Conservation (phyloP, 176 grass and related monocot species). For the Chrysopogon serrulatus region DNA sequence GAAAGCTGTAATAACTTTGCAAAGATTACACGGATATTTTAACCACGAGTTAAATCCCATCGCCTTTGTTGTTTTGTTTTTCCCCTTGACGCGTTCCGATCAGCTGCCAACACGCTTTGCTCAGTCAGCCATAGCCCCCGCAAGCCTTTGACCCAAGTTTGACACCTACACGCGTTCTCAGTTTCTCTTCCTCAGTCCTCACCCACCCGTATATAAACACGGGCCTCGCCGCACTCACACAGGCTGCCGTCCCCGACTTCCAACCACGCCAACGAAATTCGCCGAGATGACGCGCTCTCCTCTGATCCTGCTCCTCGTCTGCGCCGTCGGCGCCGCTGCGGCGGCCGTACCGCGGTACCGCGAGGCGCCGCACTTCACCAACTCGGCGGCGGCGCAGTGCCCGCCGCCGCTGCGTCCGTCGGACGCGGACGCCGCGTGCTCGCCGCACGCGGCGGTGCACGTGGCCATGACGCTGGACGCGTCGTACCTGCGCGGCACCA, state of each 20-base stretch:
- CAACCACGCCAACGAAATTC: neutral
- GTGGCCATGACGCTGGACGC: constrained; percentile 89
- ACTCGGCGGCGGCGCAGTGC: constrained; percentile 37
- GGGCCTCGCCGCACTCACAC: neutral
- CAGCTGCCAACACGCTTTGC: constrained; percentile 10
- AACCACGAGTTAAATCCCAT: neutral
- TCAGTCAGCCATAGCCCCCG: neutral
- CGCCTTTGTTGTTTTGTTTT: neutral
- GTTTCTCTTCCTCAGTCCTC: too few species aligned
- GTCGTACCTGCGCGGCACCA: constrained; percentile 69
- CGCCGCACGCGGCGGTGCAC: constrained; percentile 70
- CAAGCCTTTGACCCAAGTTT: constrained; percentile 35
- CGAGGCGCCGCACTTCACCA: constrained; percentile 43
- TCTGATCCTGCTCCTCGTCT: neutral
- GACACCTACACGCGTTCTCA: constrained; percentile 15
- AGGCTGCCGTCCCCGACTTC: neutral
- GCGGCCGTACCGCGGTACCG: constrained; percentile 25
- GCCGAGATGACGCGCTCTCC: constrained; percentile 10
- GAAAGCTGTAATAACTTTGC: neutral
- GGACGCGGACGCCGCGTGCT: constrained; percentile 32
- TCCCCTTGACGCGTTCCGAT: constrained; percentile 3
- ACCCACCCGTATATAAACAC: constrained; percentile 5
- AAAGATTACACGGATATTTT: neutral
- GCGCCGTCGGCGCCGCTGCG: neutral
- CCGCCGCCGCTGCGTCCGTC: constrained; percentile 27